Base-by-base conservation (phyloP, 2,329 filamentous ascomycete genomes). In the Exophiala aquamarina region DNA sequence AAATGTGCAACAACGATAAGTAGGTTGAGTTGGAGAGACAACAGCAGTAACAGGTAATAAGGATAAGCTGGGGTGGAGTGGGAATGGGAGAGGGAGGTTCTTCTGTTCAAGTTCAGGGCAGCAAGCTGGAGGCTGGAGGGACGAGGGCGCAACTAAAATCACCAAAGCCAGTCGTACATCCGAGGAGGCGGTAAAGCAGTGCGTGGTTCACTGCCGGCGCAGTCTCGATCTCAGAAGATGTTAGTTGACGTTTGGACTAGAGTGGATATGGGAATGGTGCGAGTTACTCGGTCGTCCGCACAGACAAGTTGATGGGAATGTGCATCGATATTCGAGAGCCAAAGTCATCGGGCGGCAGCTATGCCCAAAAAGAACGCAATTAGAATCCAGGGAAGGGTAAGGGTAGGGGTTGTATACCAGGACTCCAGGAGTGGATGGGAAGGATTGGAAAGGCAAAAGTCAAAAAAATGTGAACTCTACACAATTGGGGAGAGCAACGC, bases 301-400 rank as follows among this genome's bases (percentile, higher is more conserved):
- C n/a, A n/a, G n/a, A n/a, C n/a, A n/a, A n/a, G n/a, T n/a, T n/a
- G n/a, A n/a, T n/a, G n/a, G n/a, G n/a, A n/a, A n/a, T n/a, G n/a
- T n/a, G n/a, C n/a, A n/a, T n/a, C n/a, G n/a, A n/a, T n/a, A n/a
- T n/a, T n/a, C n/a, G 23, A 18, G 15, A 36, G 11, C 18, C 34
- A 26, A 54, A 47, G 51, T 54, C 51, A 54, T 50, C 38, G 40
- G 47, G 40, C 36, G 45, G 47, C 44, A 44, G 43, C 43, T 39
- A 44, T 47, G 48, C 44, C 49, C 41, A 35, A 35, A 17, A 33
- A 26, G 23, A 26, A 11, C 6, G 23, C 6, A 6, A 26, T 26
- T 26, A 26, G 23, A 26, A 26, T 26, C 11, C 23, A 26, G 23
- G 6, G 23, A 11, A 26, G 6, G 23, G 23, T 6, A 26, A 26